Conservation (phyloP, 352 stramenopile species). For the Elongisporangium prolatum region DNA sequence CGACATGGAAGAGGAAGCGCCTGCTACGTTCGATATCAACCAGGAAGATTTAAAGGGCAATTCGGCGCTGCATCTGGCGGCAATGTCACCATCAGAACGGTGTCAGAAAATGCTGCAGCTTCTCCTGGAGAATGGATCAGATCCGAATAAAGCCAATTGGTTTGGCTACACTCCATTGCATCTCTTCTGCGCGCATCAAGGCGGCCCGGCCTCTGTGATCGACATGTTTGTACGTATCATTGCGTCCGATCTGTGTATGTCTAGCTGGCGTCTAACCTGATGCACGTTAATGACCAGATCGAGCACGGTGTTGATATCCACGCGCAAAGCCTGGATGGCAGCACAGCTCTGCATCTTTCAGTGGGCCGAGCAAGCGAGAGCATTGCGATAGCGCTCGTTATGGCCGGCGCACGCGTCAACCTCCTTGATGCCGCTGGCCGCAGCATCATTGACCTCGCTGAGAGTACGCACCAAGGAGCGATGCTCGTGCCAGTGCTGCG, state of each 20-base stretch:
- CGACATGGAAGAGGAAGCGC: neutral
- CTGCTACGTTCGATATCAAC: slow-evolving; percentile 60
- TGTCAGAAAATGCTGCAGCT: slow-evolving; percentile 83
- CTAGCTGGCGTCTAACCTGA: neutral
- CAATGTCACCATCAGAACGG: slow-evolving; percentile 75
- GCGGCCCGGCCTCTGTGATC: slow-evolving; percentile 57
- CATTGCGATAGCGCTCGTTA: slow-evolving; percentile 65
- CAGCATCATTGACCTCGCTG: slow-evolving; percentile 77
- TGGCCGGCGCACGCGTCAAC: slow-evolving; percentile 71
- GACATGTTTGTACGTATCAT: slow-evolving; percentile 71
- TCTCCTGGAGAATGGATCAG: slow-evolving; percentile 71
- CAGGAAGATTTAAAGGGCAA: slow-evolving; percentile 81
- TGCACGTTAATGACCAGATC: slow-evolving; percentile 37
- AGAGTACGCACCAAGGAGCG: slow-evolving; percentile 73
- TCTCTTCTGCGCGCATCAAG: slow-evolving; percentile 83
- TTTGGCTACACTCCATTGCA: slow-evolving; percentile 85
- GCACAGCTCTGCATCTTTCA: slow-evolving; percentile 75
- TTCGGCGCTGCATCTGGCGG: slow-evolving; percentile 74
- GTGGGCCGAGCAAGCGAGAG: slow-evolving; percentile 73
- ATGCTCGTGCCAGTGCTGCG: slow-evolving; percentile 80
- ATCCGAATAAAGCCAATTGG: slow-evolving; percentile 77
- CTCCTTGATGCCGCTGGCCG: slow-evolving; percentile 75
- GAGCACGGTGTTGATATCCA: slow-evolving; percentile 77
- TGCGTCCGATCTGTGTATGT: neutral
- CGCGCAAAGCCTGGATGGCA: slow-evolving; percentile 77